phyloP scores from a whole-genome alignment of 2,329 filamentous ascomycete genomes.

The Macrophomina tecta region DNA sequence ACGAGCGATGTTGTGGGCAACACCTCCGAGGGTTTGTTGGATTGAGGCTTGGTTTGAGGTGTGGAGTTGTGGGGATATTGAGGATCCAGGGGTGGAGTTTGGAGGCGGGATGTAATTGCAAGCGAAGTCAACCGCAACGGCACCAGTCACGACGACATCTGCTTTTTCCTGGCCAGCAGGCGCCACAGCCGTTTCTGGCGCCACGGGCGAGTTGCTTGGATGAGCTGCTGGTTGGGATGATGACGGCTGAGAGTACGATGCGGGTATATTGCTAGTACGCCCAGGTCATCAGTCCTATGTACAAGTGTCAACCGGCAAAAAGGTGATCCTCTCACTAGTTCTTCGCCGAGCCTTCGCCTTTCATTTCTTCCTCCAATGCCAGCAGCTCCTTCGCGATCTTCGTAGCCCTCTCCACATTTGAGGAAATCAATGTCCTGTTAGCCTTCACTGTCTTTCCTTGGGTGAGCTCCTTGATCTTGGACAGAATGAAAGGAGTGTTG shows the following conservation, averaged over 20 bases:
- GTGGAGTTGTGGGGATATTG: slow-evolving; percentile 61
- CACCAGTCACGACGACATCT: slow-evolving; percentile 87
- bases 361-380: slow-evolving; percentile 54
- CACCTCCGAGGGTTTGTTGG: slow-evolving; percentile 83
- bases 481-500: slow-evolving; percentile 85
- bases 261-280: slow-evolving; percentile 27
- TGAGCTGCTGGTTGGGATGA: not conserved
- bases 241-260: slow-evolving; percentile 4
- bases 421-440: slow-evolving; percentile 73
- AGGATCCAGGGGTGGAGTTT: slow-evolving; percentile 40
- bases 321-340: slow-evolving; percentile 24
- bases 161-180: slow-evolving; percentile 31
- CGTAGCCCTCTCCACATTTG: slow-evolving; percentile 70
- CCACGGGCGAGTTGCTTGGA: slow-evolving; percentile 19
- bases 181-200: slow-evolving; percentile 2
- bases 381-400: slow-evolving; percentile 68
- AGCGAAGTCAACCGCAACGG: slow-evolving; percentile 83
- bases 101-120: slow-evolving; percentile 73
- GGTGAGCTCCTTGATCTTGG: slow-evolving; percentile 79
- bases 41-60: slow-evolving; percentile 89
- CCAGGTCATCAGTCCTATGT: slow-evolving; percentile 31
- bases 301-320: slow-evolving; percentile 33
- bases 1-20: slow-evolving; percentile 88
- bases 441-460: slow-evolving; percentile 73
- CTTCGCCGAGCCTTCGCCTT: slow-evolving; percentile 13